Percentiles rank a stretch among this genome's conserved stretches.
These are phyloP conservation scores for Rhododendron kiyosumense DNA, from an alignment of 148 eudicot genomes.

Conservation along the genomic window DNA sequence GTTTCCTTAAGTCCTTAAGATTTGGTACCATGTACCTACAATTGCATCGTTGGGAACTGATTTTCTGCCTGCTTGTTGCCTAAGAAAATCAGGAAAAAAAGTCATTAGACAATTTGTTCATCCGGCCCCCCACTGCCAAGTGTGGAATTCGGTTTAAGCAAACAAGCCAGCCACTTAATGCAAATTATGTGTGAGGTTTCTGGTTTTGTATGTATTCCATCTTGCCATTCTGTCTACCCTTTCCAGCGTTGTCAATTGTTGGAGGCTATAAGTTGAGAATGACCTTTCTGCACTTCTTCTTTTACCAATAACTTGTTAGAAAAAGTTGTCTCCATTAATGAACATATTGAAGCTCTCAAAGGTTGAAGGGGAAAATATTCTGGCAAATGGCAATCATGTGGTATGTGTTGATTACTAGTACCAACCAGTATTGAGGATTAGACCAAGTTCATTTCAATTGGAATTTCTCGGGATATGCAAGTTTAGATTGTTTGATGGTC, in stretches of 20 bases:
- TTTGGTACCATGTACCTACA: not conserved
- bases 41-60: not conserved
- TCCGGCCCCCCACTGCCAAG: not conserved
- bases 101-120: no score
- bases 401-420: not conserved
- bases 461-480: not conserved
- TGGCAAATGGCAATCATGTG: not conserved
- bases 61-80: not conserved
- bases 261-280: not conserved
- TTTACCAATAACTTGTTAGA: not conserved
- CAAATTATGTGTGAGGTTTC: not conserved
- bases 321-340: not conserved
- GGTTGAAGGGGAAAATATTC: not conserved
- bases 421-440: not conserved
- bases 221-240: not conserved
- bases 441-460: not conserved
- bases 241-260: not conserved
- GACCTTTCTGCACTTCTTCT: not conserved
- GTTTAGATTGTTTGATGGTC: not conserved
- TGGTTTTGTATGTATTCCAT: not conserved
- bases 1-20: not conserved
- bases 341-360: not conserved
- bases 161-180: not conserved
- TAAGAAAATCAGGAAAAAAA: not conserved
- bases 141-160: not conserved